Evolutionary conservation across 2,329 filamentous ascomycete species (phyloP).

Genomic region (Fusarium nematophilum): DNA sequence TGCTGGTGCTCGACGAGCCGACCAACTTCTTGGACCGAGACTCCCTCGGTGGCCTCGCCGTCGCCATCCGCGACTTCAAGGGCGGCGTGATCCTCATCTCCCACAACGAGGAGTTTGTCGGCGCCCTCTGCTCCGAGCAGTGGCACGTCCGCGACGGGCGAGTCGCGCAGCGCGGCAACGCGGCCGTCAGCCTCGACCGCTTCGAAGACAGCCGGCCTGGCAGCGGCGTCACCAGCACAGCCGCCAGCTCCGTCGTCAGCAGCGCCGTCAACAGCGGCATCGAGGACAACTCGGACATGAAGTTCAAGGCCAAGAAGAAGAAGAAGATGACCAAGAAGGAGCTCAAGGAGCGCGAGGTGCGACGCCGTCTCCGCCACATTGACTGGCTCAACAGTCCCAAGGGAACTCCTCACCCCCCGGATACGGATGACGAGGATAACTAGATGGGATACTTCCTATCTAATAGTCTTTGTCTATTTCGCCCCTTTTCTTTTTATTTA

Average conservation of each 20-base stretch:
- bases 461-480: conserved; percentile 11
- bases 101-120: conserved; percentile 99
- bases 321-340: conserved; percentile 99
- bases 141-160: conserved; percentile 93
- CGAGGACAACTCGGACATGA: conserved; percentile 83
- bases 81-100: conserved; percentile 99
- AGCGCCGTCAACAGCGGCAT: conserved; percentile 80
- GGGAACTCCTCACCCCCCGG: conserved; percentile 80
- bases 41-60: conserved; percentile 94
- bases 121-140: conserved; percentile 93
- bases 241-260: conserved; percentile 65
- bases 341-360: conserved; percentile 90
- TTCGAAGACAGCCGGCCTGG: conserved; percentile 86
- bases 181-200: conserved; percentile 79
- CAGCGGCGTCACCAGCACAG: conserved; percentile 64
- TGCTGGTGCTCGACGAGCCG: conserved; percentile 96
- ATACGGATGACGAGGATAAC: conserved; percentile 80
- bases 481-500: neutral
- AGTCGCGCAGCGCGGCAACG: conserved; percentile 84
- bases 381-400: conserved; percentile 87
- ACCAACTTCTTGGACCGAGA: conserved; percentile 99
- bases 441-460: conserved; percentile 29
- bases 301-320: conserved; percentile 93
- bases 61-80: conserved; percentile 97
- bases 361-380: conserved; percentile 87